Evolutionary conservation across 2,329 filamentous ascomycete species (phyloP), one percentile per base, ranked within the genome.

Genomic region (Aspergillus melleus): DNA sequence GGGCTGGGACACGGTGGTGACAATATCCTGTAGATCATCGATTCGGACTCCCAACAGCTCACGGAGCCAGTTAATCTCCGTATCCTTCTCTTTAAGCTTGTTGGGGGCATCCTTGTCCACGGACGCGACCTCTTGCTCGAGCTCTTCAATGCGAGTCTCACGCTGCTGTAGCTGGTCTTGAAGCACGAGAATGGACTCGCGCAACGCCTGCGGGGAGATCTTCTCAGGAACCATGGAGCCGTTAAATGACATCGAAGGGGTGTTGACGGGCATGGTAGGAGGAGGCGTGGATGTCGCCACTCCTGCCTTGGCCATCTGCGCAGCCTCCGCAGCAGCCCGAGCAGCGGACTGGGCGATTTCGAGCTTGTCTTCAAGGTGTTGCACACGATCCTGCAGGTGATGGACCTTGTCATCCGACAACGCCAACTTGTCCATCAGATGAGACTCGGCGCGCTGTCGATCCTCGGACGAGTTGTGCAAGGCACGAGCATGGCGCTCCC

Each of bases 91-190:
- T 66, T 91, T 89, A 68, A 98, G 87, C 79, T 95, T 96, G 54
- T 81, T 83, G 2, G 90, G 86, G 0, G 91, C 89, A 46, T 96
- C 90, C 9, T 88, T 88, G 68, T 96, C 92, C 3, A 89, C 77
- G 61, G 85, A 84, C 19, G 85, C 79, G 8, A 92, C 80, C 55
- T 88, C 83, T 55, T 88, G 84, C 76, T 96, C 91, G 12, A 98
- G 88, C 63, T 89, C 86, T 73, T 99, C 95, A 66, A 98, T 96
- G 44, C 87, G 88, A 61, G 89, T 85, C 78, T 99, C 95, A 55
- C 95, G 92, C 68, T 95, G 92, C 75, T 98, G 95, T 6, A 99
- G 84, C 76, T 99, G 95, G 75, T 98, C 94, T 77, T 99, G 95
- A 26, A 99, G 83, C 19, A 97, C 95, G 77, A 96, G 88, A 72